A percentile compares a stretch with the other conserved stretches of the same genome.
Evolutionary conservation across 768 basidiomycete genomes (phyloP).

Genomic region (Lactarius vividus): DNA sequence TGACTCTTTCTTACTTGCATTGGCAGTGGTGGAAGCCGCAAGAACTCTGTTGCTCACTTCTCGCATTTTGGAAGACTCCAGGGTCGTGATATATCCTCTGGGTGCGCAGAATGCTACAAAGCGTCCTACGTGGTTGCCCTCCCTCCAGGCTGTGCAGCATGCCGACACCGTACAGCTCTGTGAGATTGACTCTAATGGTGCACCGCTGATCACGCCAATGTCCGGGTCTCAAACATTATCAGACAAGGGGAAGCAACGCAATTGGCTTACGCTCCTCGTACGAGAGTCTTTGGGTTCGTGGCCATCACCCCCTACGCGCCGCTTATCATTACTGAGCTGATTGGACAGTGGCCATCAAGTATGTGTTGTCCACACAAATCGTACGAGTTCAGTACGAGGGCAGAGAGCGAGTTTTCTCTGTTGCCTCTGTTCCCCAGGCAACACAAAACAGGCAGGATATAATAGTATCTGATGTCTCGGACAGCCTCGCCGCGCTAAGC

Average conservation of each 20-base stretch:
- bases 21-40: slow-evolving; percentile 54
- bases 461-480: slow-evolving; percentile 37
- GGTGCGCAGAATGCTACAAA: slow-evolving; percentile 36
- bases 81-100: slow-evolving; percentile 50
- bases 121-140: slow-evolving; percentile 46
- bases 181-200: slow-evolving; percentile 40
- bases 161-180: slow-evolving; percentile 52
- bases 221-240: slow-evolving; percentile 14
- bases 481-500: slow-evolving; percentile 45
- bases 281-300: slow-evolving; percentile 66
- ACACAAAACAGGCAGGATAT: slow-evolving; percentile 26
- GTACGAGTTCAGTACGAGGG: slow-evolving; percentile 67
- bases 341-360: slow-evolving; percentile 65
- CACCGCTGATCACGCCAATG: slow-evolving; percentile 6
- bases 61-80: slow-evolving; percentile 47
- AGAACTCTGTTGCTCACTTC: slow-evolving; percentile 61
- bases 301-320: slow-evolving; percentile 19
- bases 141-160: slow-evolving; percentile 48
- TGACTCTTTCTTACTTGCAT: not conserved
- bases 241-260: slow-evolving; percentile 41
- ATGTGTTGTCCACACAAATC: slow-evolving; percentile 57
- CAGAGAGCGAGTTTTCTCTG: slow-evolving; percentile 50
- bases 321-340: not conserved
- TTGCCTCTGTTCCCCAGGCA: slow-evolving; percentile 45
- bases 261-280: slow-evolving; percentile 68